phyloP scores from a whole-genome alignment of 345 rosid species.

The Salix purpurea region DNA sequence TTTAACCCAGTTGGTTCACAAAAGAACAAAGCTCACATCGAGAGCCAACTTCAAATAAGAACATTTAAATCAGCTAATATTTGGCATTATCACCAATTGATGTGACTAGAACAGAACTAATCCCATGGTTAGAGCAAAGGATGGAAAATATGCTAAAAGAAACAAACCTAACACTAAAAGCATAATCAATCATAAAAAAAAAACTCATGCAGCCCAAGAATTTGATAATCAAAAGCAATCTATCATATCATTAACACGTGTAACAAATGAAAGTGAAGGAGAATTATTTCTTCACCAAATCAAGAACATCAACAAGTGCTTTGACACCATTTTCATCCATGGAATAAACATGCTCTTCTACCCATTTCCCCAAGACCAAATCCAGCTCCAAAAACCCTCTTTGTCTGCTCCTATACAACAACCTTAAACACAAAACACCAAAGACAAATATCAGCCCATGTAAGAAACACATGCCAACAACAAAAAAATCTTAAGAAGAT shows the following conservation, averaged over 20 bases:
- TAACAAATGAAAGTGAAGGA: not conserved
- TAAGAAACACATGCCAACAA: too few relatives aligned
- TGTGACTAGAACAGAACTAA: not conserved
- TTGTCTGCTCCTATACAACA: conserved; percentile 92
- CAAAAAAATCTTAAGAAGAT: not conserved
- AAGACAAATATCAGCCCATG: not conserved
- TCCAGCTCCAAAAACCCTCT: conserved; percentile 93
- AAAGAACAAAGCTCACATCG: not conserved
- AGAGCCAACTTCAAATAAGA: not conserved
- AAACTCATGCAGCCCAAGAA: not conserved
- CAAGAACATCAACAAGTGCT: conserved; percentile 75
- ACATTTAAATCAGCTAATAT: not conserved
- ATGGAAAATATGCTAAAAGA: not conserved
- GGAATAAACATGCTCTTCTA: conserved; percentile 63
- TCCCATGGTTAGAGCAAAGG: not conserved
- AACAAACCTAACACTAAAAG: not conserved
- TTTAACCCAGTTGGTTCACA: not conserved
- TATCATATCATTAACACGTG: too few relatives aligned
- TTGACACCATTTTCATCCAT: conserved; percentile 68
- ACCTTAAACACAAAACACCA: conserved; percentile 25
- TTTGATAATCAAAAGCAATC: too few relatives aligned
- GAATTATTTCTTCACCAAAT: conserved; percentile 45
- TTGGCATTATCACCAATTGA: not conserved
- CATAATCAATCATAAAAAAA: not conserved
- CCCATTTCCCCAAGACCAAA: conserved; percentile 91